Percentiles rank a stretch among this genome's conserved stretches.
These are phyloP conservation scores for Prosopis cineraria DNA, from an alignment of 306 rosid genomes.

Conservation along the genomic window DNA sequence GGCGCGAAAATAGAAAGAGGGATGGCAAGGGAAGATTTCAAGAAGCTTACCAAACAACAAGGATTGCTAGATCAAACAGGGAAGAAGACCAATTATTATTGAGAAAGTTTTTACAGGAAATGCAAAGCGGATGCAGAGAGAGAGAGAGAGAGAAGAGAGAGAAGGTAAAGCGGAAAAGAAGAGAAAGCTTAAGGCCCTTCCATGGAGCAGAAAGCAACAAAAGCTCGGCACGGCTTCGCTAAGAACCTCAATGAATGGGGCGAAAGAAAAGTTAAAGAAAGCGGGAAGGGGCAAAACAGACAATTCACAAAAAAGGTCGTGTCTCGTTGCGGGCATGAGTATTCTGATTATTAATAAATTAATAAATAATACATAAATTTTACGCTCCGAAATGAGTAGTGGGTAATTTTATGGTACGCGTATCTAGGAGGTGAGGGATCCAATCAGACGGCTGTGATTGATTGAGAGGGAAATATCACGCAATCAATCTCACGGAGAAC, in stretches of 20 bases:
- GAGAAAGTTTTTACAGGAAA: constrained; percentile 27
- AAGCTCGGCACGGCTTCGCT: constrained; percentile 48
- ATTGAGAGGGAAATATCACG: constrained; percentile 24
- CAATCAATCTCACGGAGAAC: constrained; percentile 35
- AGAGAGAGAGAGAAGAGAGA: too few relatives aligned
- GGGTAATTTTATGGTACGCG: constrained; percentile 27
- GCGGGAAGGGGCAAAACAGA: constrained; percentile 47
- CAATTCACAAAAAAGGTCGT: constrained; percentile 10
- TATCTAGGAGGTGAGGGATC: neutral
- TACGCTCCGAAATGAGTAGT: constrained; percentile 24
- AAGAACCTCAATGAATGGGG: constrained; percentile 41
- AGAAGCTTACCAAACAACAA: constrained; percentile 45
- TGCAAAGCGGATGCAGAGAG: constrained; percentile 33
- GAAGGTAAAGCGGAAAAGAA: constrained; percentile 26
- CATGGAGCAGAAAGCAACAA: constrained; percentile 82
- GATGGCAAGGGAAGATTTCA: constrained; percentile 20
- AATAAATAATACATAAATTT: neutral
- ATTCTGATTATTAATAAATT: neutral
- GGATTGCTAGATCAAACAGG: constrained; percentile 45
- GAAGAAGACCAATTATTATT: constrained; percentile 31
- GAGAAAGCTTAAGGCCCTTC: constrained; percentile 63
- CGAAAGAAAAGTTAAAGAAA: constrained; percentile 8
- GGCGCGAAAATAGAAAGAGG: neutral
- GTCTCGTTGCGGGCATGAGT: neutral
- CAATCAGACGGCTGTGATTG: constrained; percentile 43